Conservation (phyloP, 2,329 filamentous ascomycete genomes). For the Cercospora canescens region DNA sequence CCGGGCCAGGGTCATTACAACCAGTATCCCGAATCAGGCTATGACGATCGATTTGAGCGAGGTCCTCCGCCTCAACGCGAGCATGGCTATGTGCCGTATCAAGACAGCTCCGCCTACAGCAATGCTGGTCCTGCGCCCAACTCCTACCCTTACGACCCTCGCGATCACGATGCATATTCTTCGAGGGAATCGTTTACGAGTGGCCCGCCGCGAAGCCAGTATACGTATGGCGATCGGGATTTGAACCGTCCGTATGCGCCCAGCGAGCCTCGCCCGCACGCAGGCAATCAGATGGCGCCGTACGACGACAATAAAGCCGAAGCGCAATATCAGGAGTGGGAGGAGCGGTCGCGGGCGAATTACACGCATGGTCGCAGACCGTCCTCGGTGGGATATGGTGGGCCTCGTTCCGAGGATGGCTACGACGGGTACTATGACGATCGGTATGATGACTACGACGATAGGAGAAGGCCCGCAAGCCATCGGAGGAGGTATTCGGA, state of each 20-base stretch:
- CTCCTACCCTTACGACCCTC: conserved; percentile 6
- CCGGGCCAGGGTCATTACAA: conserved; percentile 16
- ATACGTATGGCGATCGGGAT: conserved; percentile 7
- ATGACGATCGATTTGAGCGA: conserved; percentile 13
- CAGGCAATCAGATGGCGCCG: conserved; percentile 20
- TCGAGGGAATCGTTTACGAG: conserved; percentile 9
- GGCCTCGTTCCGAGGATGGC: conserved; percentile 3
- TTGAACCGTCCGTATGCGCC: conserved; percentile 17
- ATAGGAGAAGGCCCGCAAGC: conserved; percentile 10
- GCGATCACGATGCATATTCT: not conserved
- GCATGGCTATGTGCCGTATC: conserved; percentile 15
- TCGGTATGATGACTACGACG: conserved; percentile 18
- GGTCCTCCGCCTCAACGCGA: conserved; percentile 11
- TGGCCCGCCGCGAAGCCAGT: conserved; percentile 3
- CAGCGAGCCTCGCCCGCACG: conserved; percentile 17
- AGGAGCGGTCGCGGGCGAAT: conserved; percentile 9
- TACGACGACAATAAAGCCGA: conserved; percentile 34
- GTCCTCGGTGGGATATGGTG: conserved; percentile 5
- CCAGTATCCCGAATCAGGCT: conserved; percentile 13
- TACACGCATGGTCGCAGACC: conserved; percentile 12
- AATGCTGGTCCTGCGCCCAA: not conserved
- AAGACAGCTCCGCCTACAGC: conserved; percentile 8
- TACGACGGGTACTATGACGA: conserved; percentile 17
- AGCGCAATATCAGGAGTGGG: conserved; percentile 22
- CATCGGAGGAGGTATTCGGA: conserved; percentile 18